These are phyloP conservation scores for Fusarium aywerte DNA, from an alignment of 2,329 filamentous ascomycete genomes.

Conservation along the genomic window DNA sequence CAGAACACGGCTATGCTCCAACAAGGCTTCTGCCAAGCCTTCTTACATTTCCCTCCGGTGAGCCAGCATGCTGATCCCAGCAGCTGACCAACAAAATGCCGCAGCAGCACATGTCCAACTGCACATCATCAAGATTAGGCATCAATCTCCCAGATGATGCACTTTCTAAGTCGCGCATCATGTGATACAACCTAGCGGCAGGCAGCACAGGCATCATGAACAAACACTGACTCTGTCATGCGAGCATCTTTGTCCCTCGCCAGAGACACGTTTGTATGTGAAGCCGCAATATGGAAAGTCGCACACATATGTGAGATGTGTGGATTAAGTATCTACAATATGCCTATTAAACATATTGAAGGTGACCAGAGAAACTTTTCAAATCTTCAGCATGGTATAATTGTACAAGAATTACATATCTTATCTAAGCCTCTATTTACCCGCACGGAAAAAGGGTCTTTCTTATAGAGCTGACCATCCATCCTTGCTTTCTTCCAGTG, in stretches of 20 bases:
- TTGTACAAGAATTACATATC: conserved; percentile 11
- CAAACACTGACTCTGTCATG: conserved; percentile 7
- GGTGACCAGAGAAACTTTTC: neutral
- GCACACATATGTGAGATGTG: neutral
- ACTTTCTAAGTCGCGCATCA: conserved; percentile 11
- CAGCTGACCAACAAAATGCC: conserved; percentile 16
- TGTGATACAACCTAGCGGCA: conserved; percentile 25
- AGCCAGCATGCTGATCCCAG: neutral
- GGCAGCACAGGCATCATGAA: conserved; percentile 3
- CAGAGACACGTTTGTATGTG: neutral
- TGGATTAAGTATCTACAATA: too few species aligned
- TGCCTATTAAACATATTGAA: neutral
- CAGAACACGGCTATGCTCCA: neutral
- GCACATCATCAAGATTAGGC: conserved; percentile 16
- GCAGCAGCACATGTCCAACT: neutral
- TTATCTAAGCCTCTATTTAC: conserved; percentile 10
- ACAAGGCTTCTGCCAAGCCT: neutral
- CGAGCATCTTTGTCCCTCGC: conserved; percentile 11
- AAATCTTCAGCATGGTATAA: conserved; percentile 9
- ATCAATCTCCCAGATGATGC: conserved; percentile 13
- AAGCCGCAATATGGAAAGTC: neutral
- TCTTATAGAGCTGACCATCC: conserved; percentile 8
- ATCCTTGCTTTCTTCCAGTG: conserved; percentile 16
- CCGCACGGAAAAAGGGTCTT: conserved; percentile 6
- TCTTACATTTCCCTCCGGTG: neutral